Conservation (phyloP, 2,329 filamentous ascomycete species). For the Tolypocladium guangdongense region DNA sequence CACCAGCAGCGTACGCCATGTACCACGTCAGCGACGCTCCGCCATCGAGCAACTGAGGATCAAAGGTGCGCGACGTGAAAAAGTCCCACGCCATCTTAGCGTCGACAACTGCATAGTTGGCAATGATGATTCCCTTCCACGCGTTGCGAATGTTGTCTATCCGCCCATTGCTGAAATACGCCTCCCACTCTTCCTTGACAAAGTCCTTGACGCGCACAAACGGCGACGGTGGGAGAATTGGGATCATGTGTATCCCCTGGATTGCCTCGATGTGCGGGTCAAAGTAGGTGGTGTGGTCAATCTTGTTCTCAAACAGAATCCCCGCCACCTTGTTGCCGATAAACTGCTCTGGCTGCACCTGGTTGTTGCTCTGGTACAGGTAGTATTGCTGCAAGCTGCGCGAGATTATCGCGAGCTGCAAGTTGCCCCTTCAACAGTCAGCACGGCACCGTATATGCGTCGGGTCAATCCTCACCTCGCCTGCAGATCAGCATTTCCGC, state of each 20-base stretch:
- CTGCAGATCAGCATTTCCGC: slow-evolving; percentile 68
- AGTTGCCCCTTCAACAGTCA: slow-evolving; percentile 44
- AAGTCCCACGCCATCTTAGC: slow-evolving; percentile 60
- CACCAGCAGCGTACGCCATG: slow-evolving; percentile 65
- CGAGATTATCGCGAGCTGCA: slow-evolving; percentile 72
- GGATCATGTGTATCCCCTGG: slow-evolving; percentile 74
- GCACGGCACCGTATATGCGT: slow-evolving; percentile 1
- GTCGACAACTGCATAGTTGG: slow-evolving; percentile 70
- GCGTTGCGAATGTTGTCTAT: slow-evolving; percentile 57
- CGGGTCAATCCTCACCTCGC: slow-evolving; percentile 38
- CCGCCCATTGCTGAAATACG: slow-evolving; percentile 60
- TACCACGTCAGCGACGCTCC: slow-evolving; percentile 82
- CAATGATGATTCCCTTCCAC: slow-evolving; percentile 79
- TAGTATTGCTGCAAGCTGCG: slow-evolving; percentile 73
- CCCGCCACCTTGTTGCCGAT: slow-evolving; percentile 65
- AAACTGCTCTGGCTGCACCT: slow-evolving; percentile 61
- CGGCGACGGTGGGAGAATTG: slow-evolving; percentile 56
- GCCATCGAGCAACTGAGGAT: slow-evolving; percentile 62
- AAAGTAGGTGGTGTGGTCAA: slow-evolving; percentile 89
- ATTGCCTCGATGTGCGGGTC: slow-evolving; percentile 62
- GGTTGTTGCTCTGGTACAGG: slow-evolving; percentile 62
- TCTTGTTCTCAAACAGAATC: slow-evolving; percentile 86
- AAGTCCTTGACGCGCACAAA: slow-evolving; percentile 58
- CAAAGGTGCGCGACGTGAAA: slow-evolving; percentile 57
- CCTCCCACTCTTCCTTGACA: slow-evolving; percentile 72